Percentiles rank a stretch among this genome's conserved stretches.
Evolutionary conservation across 2,329 filamentous ascomycete species (phyloP).

Genomic region (Mycosphaerella sp.): DNA sequence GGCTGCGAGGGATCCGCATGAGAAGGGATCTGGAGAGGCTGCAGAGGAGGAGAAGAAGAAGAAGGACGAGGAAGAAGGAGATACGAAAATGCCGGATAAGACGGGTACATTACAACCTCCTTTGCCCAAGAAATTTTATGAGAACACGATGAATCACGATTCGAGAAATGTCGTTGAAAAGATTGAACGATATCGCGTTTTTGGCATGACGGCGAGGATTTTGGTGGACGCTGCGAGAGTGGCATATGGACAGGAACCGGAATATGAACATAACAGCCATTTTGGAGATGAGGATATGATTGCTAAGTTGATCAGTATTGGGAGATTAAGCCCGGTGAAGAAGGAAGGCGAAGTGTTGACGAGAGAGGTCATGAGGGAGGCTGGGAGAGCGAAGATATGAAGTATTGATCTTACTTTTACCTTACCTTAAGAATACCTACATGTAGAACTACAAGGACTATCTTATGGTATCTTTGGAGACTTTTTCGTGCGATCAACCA

Average conservation of each 20-base stretch:
- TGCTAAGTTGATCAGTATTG: slow-evolving; percentile 48
- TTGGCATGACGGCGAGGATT: slow-evolving; percentile 91
- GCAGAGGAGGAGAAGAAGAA: no score
- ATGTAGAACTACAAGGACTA: no score
- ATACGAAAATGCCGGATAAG: not conserved
- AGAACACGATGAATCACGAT: slow-evolving; percentile 16
- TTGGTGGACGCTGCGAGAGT: slow-evolving; percentile 80
- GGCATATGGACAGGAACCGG: slow-evolving; percentile 74
- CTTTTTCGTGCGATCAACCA: no score
- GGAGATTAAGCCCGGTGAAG: slow-evolving; percentile 49
- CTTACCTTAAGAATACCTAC: no score
- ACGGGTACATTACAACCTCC: slow-evolving; percentile 25
- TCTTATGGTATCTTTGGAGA: no score
- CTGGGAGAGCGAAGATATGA: slow-evolving; percentile 31
- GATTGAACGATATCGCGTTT: slow-evolving; percentile 67
- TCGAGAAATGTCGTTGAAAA: slow-evolving; percentile 29
- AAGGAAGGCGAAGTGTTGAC: slow-evolving; percentile 45
- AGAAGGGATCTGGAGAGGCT: no score
- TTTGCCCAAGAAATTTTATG: slow-evolving; percentile 28
- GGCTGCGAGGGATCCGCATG: slow-evolving; percentile 4
- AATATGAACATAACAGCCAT: slow-evolving; percentile 67
- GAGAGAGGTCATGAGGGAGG: slow-evolving; percentile 34
- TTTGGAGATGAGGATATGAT: slow-evolving; percentile 65
- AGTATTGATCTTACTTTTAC: no score
- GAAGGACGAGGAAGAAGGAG: no score